Percentiles rank a stretch among this genome's conserved stretches.
These are phyloP conservation scores for Filobasidium floriforme DNA, from an alignment of 768 basidiomycete species.

Conservation along the genomic window DNA sequence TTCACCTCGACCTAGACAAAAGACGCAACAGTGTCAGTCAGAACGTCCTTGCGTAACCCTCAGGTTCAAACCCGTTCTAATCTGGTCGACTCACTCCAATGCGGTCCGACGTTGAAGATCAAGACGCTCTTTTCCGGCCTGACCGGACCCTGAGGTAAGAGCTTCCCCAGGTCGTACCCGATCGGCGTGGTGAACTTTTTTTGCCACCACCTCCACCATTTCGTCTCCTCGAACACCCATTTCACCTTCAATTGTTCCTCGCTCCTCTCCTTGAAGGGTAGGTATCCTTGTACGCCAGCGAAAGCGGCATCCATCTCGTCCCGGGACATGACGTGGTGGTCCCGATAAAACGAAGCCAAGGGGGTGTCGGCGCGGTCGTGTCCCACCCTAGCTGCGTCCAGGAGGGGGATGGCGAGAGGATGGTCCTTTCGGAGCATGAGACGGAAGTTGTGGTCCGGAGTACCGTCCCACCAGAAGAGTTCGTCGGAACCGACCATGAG, in stretches of 20 bases:
- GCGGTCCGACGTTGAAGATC: constrained; percentile 6
- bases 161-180: not conserved
- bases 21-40: not conserved
- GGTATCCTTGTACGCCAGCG: not conserved
- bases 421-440: constrained; percentile 9
- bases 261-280: not conserved
- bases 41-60: no score
- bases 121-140: constrained; percentile 16
- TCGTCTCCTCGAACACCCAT: not conserved
- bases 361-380: not conserved
- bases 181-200: not conserved
- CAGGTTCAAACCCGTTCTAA: no score
- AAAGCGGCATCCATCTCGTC: constrained; percentile 10
- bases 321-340: constrained; percentile 10
- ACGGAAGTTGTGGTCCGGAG: not conserved
- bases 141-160: not conserved
- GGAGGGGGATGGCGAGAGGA: not conserved
- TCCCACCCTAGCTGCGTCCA: constrained; percentile 3
- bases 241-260: not conserved
- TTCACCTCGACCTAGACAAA: not conserved
- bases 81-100: constrained; percentile 16
- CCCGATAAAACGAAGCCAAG: constrained; percentile 8
- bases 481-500: not conserved
- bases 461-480: not conserved
- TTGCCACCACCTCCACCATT: constrained; percentile 3